Evolutionary conservation across 2,329 filamentous ascomycete species (phyloP), one percentile per base, ranked within the genome.

Genomic region (Epichloe typhina): DNA sequence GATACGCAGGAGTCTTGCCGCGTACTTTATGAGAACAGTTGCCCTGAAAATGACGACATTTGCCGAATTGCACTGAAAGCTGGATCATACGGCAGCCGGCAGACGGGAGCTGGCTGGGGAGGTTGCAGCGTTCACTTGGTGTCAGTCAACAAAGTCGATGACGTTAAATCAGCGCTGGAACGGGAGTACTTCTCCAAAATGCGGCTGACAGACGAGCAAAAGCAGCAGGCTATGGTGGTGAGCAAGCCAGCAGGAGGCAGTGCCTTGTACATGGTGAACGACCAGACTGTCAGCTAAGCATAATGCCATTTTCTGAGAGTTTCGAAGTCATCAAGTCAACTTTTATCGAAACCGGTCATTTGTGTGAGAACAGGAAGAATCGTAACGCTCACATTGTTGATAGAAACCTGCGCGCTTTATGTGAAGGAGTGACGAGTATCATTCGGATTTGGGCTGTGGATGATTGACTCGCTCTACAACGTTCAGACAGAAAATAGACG

Each of bases 21-120:
- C 49, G 84, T 90, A 15, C 68, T 87, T 4, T 98, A 93, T 68
- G 88, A 96, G 61, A 97, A 91, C 71, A 93, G 86, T 60, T 95
- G 88, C 60, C 82, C 86, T 0, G 90, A 97, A 67, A 79, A 97
- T n/a, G 91, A 98, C 65, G 76, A 87, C 54, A 78, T 98, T 38
- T 97, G 91, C 66, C 66, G 74, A 39, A 84, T 97, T 57, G 90
- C 90, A 0, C 76, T 83, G 31, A 74, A 72, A 15, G 86, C 86
- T 1, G 93, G 93, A 2, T 81, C 86, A 17, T 89, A 88, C 64
- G 93, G 91, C 31, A 89, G 86, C 58, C 75, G 91, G 26, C 70
- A 96, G 58, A 97, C 91, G 0, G 93, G 93, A 39, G 93, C 93
- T 0, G 93, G 93, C 3, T 98, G 93, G 93, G 93, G 93, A 54